Percentiles rank a stretch among this genome's conserved stretches.
phyloP scores from a whole-genome alignment of 306 rosid species.

The Canavalia gladiata region DNA sequence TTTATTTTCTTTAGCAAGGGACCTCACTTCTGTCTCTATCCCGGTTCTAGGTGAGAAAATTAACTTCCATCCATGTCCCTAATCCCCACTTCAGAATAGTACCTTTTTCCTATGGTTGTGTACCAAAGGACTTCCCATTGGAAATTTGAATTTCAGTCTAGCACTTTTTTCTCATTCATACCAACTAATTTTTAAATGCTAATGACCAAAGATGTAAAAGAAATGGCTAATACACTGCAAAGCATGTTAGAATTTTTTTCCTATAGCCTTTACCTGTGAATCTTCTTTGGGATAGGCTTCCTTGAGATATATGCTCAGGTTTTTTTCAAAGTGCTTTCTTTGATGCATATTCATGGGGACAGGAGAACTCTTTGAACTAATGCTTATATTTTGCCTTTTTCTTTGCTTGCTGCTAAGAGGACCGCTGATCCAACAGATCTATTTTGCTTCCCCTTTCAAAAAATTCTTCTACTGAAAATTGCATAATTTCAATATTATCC shows the following conservation, averaged over 20 bases:
- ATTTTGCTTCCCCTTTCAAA: neutral
- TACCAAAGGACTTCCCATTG: conserved; percentile 32
- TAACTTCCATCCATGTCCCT: neutral
- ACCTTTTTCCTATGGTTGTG: conserved; percentile 9
- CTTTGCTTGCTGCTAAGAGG: neutral
- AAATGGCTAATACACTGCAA: neutral
- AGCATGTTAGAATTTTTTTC: neutral
- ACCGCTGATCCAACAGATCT: neutral
- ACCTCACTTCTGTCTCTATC: neutral
- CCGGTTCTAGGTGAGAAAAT: neutral
- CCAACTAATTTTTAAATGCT: neutral
- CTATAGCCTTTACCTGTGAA: neutral
- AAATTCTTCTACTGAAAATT: neutral
- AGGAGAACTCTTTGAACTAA: neutral
- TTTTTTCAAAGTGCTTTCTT: no score
- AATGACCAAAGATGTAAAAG: neutral
- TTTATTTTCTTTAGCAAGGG: conserved; percentile 29
- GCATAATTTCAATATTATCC: neutral
- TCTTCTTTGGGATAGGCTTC: neutral
- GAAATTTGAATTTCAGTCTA: conserved; percentile 8
- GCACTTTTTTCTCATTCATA: neutral
- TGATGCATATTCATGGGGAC: no score
- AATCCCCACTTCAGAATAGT: conserved; percentile 29
- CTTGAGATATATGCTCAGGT: no score
- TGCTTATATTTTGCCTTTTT: neutral